A percentile compares a stretch with the other conserved stretches of the same genome.
Evolutionary conservation across 1,284 basidiomycete species (phyloP).

Genomic region (Ustilago sp.): DNA sequence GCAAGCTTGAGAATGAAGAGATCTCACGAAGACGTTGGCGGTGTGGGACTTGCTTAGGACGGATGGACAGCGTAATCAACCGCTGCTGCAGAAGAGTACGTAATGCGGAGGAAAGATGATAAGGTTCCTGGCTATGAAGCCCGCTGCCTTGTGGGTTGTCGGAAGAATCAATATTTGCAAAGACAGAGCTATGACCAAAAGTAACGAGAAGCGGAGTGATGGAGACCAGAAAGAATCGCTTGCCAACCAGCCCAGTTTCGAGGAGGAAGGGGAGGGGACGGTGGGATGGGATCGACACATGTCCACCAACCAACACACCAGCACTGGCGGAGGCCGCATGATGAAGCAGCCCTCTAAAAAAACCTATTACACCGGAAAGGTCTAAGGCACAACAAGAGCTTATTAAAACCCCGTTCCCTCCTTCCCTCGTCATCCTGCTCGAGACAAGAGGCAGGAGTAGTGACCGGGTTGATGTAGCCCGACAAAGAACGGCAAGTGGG

Average conservation of each 20-base stretch:
- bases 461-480: not conserved
- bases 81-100: not conserved
- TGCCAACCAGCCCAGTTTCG: not conserved
- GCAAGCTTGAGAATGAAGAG: not conserved
- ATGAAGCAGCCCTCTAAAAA: not conserved
- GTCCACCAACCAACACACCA: not conserved
- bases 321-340: not conserved
- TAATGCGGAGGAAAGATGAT: not conserved
- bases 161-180: constrained; percentile 1
- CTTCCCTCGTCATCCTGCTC: not conserved
- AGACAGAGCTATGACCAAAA: not conserved
- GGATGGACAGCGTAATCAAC: not conserved
- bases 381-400: no score
- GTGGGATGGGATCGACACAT: not conserved
- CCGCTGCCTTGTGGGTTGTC: not conserved
- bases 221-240: not conserved
- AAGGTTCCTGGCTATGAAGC: constrained; percentile 5
- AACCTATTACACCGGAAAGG: no score
- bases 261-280: not conserved
- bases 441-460: not conserved
- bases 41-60: constrained; percentile 1
- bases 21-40: not conserved
- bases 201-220: not conserved
- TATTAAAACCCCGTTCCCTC: not conserved
- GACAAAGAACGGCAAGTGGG: not conserved